Conservation (phyloP, 2,329 filamentous ascomycete genomes). For the Clonostachys rhizophaga region DNA sequence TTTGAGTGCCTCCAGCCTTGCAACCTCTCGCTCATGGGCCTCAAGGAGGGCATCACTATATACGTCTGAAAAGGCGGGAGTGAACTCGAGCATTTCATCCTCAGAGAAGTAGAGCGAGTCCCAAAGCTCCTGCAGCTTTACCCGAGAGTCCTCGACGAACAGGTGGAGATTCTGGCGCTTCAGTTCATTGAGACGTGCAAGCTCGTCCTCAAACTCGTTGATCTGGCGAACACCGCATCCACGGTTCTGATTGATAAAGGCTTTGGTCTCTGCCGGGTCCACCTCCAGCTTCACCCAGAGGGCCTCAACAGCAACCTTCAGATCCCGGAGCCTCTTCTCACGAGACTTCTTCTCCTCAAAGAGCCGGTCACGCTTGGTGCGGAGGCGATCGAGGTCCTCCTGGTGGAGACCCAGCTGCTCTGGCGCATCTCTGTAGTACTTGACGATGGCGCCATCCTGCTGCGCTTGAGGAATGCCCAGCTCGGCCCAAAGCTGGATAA, state of each 20-base stretch:
- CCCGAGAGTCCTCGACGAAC: slow-evolving; percentile 91
- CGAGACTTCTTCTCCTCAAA: slow-evolving; percentile 83
- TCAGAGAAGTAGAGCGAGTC: slow-evolving; percentile 91
- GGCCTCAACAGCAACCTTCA: slow-evolving; percentile 72
- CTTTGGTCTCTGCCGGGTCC: slow-evolving; percentile 76
- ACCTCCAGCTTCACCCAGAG: slow-evolving; percentile 88
- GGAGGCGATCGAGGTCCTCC: slow-evolving; percentile 73
- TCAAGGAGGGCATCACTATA: slow-evolving; percentile 94
- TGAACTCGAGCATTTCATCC: slow-evolving; percentile 98
- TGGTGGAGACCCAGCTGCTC: slow-evolving; percentile 92
- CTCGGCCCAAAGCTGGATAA: slow-evolving; percentile 94
- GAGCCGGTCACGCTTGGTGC: slow-evolving; percentile 73
- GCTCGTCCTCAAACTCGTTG: slow-evolving; percentile 93
- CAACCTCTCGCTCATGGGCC: slow-evolving; percentile 89
- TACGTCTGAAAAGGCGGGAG: slow-evolving; percentile 93
- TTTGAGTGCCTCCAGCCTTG: slow-evolving; percentile 71
- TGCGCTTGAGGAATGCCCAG: slow-evolving; percentile 91
- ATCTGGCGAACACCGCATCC: slow-evolving; percentile 89
- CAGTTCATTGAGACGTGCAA: slow-evolving; percentile 79
- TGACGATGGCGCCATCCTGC: slow-evolving; percentile 81
- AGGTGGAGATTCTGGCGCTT: slow-evolving; percentile 93
- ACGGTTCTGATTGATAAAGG: slow-evolving; percentile 81
- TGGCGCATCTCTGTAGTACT: slow-evolving; percentile 83
- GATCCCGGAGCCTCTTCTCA: slow-evolving; percentile 71
- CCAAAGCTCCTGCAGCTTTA: slow-evolving; percentile 91